Percentiles rank a stretch among this genome's conserved stretches.
These are phyloP conservation scores for Suhomyces coccinellae DNA, from an alignment of 1,139 yeast species.

Conservation along the genomic window DNA sequence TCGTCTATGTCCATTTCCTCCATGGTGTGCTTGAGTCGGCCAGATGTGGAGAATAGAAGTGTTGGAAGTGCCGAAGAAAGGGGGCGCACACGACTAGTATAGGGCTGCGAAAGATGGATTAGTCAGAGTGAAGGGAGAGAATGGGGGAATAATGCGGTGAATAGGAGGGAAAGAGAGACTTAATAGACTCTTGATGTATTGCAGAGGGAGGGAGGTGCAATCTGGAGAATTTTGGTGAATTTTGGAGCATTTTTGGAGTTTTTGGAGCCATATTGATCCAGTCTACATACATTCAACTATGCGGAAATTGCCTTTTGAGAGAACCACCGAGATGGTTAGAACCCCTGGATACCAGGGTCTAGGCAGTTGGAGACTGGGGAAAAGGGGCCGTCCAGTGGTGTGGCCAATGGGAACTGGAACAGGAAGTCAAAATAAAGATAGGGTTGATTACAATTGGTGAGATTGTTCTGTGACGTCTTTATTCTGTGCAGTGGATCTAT, in stretches of 20 bases:
- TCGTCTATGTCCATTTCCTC: constrained; percentile 59
- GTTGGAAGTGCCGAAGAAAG: constrained; percentile 5
- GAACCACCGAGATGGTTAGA: constrained; percentile 2
- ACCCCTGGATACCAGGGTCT: not conserved
- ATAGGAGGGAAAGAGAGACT: too few species aligned
- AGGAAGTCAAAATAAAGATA: too few species aligned
- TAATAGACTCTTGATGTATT: too few species aligned
- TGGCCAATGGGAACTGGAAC: too few species aligned
- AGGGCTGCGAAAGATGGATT: constrained; percentile 3
- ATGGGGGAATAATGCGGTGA: too few species aligned
- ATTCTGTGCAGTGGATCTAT: too few species aligned
- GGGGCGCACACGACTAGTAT: constrained; percentile 7
- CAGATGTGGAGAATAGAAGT: constrained; percentile 1
- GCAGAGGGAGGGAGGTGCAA: too few species aligned
- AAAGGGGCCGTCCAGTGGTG: not conserved
- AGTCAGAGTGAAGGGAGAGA: constrained; percentile 1
- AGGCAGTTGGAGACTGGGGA: not conserved
- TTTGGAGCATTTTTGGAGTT: too few species aligned
- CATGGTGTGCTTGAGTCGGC: constrained; percentile 23
- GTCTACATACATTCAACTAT: too few species aligned
- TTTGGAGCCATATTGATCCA: not conserved
- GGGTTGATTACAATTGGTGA: too few species aligned
- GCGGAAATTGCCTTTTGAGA: not conserved
- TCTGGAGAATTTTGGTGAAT: not conserved
- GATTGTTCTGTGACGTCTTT: too few species aligned